A percentile compares a stretch with the other conserved stretches of the same genome.
These are phyloP conservation scores for Xerocomellus dryophilus DNA, from an alignment of 768 basidiomycete species.

Conservation along the genomic window DNA sequence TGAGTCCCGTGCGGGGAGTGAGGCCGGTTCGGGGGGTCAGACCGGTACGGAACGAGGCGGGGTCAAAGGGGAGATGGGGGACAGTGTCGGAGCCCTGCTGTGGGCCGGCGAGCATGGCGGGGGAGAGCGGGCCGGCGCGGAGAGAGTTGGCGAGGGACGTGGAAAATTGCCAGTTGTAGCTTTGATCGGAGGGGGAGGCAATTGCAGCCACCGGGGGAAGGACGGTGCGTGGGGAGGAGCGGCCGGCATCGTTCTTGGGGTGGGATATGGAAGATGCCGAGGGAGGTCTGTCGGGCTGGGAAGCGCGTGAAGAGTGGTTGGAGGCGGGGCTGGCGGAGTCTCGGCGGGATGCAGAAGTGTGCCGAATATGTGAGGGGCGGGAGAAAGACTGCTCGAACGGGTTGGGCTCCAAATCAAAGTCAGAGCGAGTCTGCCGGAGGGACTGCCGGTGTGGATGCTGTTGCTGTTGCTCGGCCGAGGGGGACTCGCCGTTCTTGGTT, in stretches of 20 bases:
- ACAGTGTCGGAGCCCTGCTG: slow-evolving; percentile 46
- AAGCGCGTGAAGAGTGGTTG: slow-evolving; percentile 38
- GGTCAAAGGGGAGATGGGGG: slow-evolving; percentile 56
- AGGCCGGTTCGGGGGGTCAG: slow-evolving; percentile 85
- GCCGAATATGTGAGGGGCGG: slow-evolving; percentile 51
- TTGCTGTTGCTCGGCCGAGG: slow-evolving; percentile 19
- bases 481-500: slow-evolving; percentile 37
- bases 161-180: slow-evolving; percentile 61
- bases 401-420: slow-evolving; percentile 81
- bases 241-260: slow-evolving; percentile 31
- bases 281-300: slow-evolving; percentile 31
- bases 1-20: slow-evolving; percentile 81
- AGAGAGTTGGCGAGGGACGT: slow-evolving; percentile 70
- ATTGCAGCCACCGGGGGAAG: slow-evolving; percentile 82
- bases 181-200: slow-evolving; percentile 51
- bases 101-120: slow-evolving; percentile 93
- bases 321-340: slow-evolving; percentile 34
- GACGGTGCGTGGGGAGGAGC: slow-evolving; percentile 57
- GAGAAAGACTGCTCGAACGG: slow-evolving; percentile 96
- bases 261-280: slow-evolving; percentile 33
- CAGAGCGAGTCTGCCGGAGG: slow-evolving; percentile 51
- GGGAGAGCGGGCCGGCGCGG: slow-evolving; percentile 89
- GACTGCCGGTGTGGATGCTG: slow-evolving; percentile 17
- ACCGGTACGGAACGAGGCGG: slow-evolving; percentile 73
- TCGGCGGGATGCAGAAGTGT: slow-evolving; percentile 34